Conservation (phyloP, 345 rosid genomes). For the Ailanthus altissimus region DNA sequence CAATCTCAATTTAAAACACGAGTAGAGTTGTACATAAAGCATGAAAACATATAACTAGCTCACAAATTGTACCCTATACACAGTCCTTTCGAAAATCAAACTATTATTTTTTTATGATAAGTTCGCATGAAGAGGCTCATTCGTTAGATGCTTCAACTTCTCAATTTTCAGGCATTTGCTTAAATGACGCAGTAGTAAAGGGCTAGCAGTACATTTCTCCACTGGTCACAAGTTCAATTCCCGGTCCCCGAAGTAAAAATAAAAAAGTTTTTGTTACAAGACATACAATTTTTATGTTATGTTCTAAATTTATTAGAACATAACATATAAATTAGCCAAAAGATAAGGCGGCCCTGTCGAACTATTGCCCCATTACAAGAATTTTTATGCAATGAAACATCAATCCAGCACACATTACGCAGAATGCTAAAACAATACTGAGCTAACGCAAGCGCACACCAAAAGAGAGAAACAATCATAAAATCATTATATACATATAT, state of each 20-base stretch:
- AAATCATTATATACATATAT: neutral
- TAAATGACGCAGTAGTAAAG: too few species aligned
- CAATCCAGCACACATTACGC: neutral
- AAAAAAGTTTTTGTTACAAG: too few species aligned
- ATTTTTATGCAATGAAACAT: neutral
- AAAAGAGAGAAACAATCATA: neutral
- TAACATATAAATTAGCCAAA: too few species aligned
- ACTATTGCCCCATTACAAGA: neutral
- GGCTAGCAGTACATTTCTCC: too few species aligned
- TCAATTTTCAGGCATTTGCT: too few species aligned
- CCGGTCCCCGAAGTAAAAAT: too few species aligned
- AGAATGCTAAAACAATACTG: neutral
- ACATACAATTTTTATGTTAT: too few species aligned
- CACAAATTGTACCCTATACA: neutral
- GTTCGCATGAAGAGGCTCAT: too few species aligned
- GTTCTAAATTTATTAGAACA: too few species aligned
- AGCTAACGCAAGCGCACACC: neutral
- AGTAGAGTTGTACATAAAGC: neutral
- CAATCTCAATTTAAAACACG: neutral
- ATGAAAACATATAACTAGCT: neutral
- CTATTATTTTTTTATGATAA: neutral
- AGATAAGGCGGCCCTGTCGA: too few species aligned
- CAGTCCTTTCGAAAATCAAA: neutral
- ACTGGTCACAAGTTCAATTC: too few species aligned
- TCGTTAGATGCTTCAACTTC: too few species aligned